Base-by-base conservation (phyloP, 805 yeast species). In the Blastobotrys muscicola region DNA sequence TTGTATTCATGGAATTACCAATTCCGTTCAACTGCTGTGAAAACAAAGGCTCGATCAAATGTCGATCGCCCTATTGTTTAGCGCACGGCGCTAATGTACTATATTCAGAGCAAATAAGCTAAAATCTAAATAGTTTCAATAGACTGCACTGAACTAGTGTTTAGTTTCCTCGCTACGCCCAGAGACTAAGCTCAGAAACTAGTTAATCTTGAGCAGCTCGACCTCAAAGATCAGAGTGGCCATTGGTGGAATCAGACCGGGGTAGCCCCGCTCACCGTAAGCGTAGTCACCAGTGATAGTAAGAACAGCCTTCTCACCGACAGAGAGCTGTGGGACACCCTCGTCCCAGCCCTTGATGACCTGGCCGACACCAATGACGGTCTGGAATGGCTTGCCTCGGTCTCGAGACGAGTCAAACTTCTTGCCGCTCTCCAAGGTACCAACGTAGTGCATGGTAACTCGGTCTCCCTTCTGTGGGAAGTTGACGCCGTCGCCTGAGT, bases 261-360 rank as follows among this genome's bases (percentile, higher is more conserved):
- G 97, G 80, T 83, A 86, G 40, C 97, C 97, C 68, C 94, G 80
- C 52, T 76, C 75, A 50, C 97, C 97, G 69, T 90, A 90, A 55
- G 94, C 97, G 70, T 85, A 82, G 58, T 79, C 77, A 53, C 95
- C 94, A 58, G 96, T 94, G 58, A 90, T 86, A 57, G 94, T 86
- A 61, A 90, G 73, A 62, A 82, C 75, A 41, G 97, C 95, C 73
- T 82, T 84, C 69, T 92, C 86, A 58, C 97, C 97, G 41, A 87
- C 75, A 43, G 94, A 82, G 63, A 90, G 74, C 68, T 87, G 79
- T 44, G 97, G 95, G 63, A 87, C 85, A 50, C 89, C 95, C 59
- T 78, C 84, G 61, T 89, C 97, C 97, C 97, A 90, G 54, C 97
- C 97, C 62, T 79, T 78, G 70, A 90, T 90, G 54, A 90, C 97